Evolutionary conservation across 2,329 filamentous ascomycete genomes (phyloP), one percentile per base, ranked within the genome.

Genomic region (Penicillium sp.): DNA sequence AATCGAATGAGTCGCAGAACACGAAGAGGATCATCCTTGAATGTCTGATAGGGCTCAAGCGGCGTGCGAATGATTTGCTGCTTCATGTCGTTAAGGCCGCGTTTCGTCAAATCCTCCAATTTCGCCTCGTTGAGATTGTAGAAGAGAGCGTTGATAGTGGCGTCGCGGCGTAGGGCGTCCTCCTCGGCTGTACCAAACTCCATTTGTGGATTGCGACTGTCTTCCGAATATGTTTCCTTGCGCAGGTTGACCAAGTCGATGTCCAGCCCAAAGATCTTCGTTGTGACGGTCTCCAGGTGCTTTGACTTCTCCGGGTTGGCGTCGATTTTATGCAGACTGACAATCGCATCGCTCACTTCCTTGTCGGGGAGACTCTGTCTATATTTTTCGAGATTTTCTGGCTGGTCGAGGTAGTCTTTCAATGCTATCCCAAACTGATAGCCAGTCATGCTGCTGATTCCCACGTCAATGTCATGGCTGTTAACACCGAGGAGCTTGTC

Each of bases 291-390:
- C 69, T 95, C 91, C 11, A 97, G 79, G 65, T 97, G 88, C 71
- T 97, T 97, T 18, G 90, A 95, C 72, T 95, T 96, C 62, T 96
- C 90, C 0, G 90, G 91, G 66, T 97, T 97, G 48, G 85, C 85
- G 45, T 86, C 85, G 57, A 96, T 91, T 67, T 89, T 94, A 75
- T 96, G 86, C 29, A 96, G 76, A 53, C 81, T 85, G 43, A 86
- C 84, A 45, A 93, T 76, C 48, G 84, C 83, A 45, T 78, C 77
- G 79, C 78, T 62, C 18, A 83, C 77, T 55, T 83, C 76, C 11
- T 70, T 63, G 8, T 65, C 59, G 8, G 48, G 66, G 60, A 58
- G 80, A 62, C 43, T 75, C 61, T 40, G 69, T 58, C 51, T 77
- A 71, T 63, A 75, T 50, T 71, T 71, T 5, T 67, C 58, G 12